Percentiles rank a stretch among this genome's conserved stretches.
These are phyloP conservation scores for Pseudonectria foliicola DNA, from an alignment of 2,329 filamentous ascomycete species.

Conservation along the genomic window DNA sequence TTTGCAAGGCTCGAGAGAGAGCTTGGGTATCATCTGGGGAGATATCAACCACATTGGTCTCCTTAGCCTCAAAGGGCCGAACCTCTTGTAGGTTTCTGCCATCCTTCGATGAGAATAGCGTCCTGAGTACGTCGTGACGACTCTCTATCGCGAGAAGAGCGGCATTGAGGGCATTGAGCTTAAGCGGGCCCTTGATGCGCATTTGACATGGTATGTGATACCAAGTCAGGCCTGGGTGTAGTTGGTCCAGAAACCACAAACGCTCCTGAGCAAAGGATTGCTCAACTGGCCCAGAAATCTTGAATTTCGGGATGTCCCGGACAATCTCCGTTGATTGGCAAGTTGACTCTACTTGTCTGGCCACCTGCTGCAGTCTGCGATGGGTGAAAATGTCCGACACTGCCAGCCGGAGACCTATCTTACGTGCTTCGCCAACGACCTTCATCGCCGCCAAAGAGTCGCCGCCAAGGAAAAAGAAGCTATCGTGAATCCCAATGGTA, in stretches of 20 bases:
- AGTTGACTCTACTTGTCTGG: slow-evolving; percentile 7
- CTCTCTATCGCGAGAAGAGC: slow-evolving; percentile 5
- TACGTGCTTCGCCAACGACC: slow-evolving; percentile 22
- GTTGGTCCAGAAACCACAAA: slow-evolving; percentile 10
- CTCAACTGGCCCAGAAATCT: slow-evolving; percentile 2
- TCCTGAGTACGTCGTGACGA: slow-evolving; percentile 8
- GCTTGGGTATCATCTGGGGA: neutral
- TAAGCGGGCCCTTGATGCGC: slow-evolving; percentile 4
- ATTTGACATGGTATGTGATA: slow-evolving; percentile 6
- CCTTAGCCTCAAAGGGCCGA: neutral
- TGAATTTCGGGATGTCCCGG: too few species aligned
- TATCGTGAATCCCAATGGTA: slow-evolving; percentile 34
- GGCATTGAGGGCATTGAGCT: slow-evolving; percentile 1
- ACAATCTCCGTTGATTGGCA: too few species aligned
- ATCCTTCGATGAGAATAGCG: slow-evolving; percentile 1
- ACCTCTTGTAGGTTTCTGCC: slow-evolving; percentile 3
- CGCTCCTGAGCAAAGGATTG: slow-evolving; percentile 12
- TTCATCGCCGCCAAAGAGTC: slow-evolving; percentile 45
- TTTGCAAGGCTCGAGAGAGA: neutral
- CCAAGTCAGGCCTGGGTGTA: slow-evolving; percentile 3
- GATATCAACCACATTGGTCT: neutral
- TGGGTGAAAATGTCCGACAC: slow-evolving; percentile 10
- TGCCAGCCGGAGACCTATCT: slow-evolving; percentile 3
- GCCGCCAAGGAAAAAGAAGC: slow-evolving; percentile 44
- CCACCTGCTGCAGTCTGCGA: neutral